Evolutionary conservation across 306 rosid genomes (phyloP), one percentile per base, ranked within the genome.

Genomic region (Aeschynomene evenia): DNA sequence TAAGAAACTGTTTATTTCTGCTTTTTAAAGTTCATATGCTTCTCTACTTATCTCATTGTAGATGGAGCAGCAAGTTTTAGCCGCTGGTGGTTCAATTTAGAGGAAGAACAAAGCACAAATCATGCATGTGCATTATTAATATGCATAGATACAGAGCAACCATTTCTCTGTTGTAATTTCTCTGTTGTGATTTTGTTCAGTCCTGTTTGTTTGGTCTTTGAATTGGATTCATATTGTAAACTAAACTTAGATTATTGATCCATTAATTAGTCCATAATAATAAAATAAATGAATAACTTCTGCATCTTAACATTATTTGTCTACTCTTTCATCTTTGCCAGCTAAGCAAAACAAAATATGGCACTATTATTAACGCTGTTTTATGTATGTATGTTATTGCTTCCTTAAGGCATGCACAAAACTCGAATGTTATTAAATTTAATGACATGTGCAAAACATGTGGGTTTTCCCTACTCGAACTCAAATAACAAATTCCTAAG

Each of bases 41-140:
- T 43, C 51, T 57, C 51, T 57, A 14, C 36, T 63, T 43, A 34
- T 77, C 49, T 63, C 70, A 21, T 64, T 81, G 74, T 29, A 89
- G 92, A 65, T 89, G 81, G 79, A 85, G 83, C 73, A 70, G 49
- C 80, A 85, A 64, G 26, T 86, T 72, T 39, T 72, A 77, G 86
- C 68, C 1, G 83, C 85, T 4, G 71, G 75, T 1, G 77, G 79
- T 14, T 76, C 83, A 1, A 40, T 49, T 24, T 63, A 77, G 15
- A 66, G 46, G 36, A 68, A 66, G 74, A 55, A 63, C 39, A 15
- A 42, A n/a, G 28, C 37, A 42, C 23, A 34, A 23, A 54, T 36
- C 15, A 15, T 16, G 31, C 24, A n/a, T n/a, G n/a, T n/a, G n/a
- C n/a, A n/a, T n/a, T n/a, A n/a, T 1, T 60, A 50, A 16, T 77